These are phyloP conservation scores for Pseudogymnoascus sp. DNA, from an alignment of 2,329 filamentous ascomycete species.

Conservation along the genomic window DNA sequence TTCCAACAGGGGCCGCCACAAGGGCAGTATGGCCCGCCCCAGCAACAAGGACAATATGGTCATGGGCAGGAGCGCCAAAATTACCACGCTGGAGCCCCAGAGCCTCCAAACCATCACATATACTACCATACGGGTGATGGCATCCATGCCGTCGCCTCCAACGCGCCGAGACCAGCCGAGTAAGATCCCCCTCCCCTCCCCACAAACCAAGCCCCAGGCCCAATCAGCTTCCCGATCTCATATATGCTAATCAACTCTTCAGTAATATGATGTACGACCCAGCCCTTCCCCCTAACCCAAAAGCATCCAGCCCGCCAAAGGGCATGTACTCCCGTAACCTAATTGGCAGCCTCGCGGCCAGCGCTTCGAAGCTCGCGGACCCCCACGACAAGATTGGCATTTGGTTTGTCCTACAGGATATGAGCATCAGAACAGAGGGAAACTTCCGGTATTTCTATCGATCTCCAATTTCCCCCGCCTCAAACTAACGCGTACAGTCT, in stretches of 20 bases:
- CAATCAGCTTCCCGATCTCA: slow-evolving; percentile 17
- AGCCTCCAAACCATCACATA: slow-evolving; percentile 17
- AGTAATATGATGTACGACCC: not conserved
- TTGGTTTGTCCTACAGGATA: slow-evolving; percentile 94
- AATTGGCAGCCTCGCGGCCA: slow-evolving; percentile 84
- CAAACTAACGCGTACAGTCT: slow-evolving; percentile 37
- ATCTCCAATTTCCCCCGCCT: not conserved
- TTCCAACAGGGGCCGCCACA: slow-evolving; percentile 27
- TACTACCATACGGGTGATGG: slow-evolving; percentile 21
- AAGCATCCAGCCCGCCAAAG: slow-evolving; percentile 40
- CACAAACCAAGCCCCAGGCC: too few species aligned
- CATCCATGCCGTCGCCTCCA: slow-evolving; percentile 14
- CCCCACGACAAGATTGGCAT: slow-evolving; percentile 71
- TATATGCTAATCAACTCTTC: not conserved
- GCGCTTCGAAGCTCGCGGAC: slow-evolving; percentile 78
- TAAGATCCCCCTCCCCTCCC: not conserved
- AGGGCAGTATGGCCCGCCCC: slow-evolving; percentile 33
- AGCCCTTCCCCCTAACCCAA: slow-evolving; percentile 15
- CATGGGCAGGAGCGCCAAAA: not conserved
- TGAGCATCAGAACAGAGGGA: slow-evolving; percentile 89
- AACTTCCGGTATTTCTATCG: slow-evolving; percentile 61
- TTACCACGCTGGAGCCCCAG: not conserved
- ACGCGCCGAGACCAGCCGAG: slow-evolving; percentile 7
- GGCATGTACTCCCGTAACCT: slow-evolving; percentile 93
- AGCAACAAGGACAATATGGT: slow-evolving; percentile 13